Evolutionary conservation across 352 stramenopile genomes (phyloP), one percentile per base, ranked within the genome.

Genomic region (Phytopythium oedochilum): DNA sequence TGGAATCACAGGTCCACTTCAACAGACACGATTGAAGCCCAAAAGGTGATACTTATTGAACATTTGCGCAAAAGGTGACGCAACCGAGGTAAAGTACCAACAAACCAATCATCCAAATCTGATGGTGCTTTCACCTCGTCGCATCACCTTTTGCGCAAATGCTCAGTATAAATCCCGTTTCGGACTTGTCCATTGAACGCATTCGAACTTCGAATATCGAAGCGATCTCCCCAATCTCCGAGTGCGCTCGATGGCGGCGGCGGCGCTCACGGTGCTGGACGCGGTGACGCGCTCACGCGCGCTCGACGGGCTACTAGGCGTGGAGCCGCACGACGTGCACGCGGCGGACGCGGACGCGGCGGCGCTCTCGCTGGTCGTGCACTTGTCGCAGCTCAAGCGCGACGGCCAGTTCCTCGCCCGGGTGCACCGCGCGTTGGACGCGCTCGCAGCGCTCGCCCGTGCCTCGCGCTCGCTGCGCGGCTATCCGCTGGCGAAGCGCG

Each of bases 401-500:
- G 31, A 26, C n/a, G 45, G 20, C 22, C 29, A 49, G 20, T 43
- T 54, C 34, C 32, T 42, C 11, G 29, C 38, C 28, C 48, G 32
- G 26, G 51, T 64, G 3, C n/a, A 22, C 5, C 25, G 25, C 46
- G 55, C 47, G 36, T 22, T 61, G 26, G 28, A n/a, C 22, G 38
- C 55, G n/a, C 18, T 55, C 2, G 9, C n/a, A 25, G 36, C 26
- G 18, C 20, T 75, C 32, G 64, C 68, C 40, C 63, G 44, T 43
- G 60, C 64, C 46, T 75, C 68, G 31, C 60, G 57, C 44, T 57
- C 58, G 46, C 52, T 75, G 23, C 46, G 63, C 52, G 55, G 55
- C 32, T 73, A 63, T 47, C 64, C 68, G 12, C 26, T 66, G 48
- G 61, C 65, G 4, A 76, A 76, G 35, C 64, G 67, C 38, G 58